Conservation (phyloP, 2,329 filamentous ascomycete species). For the Aspergillus sp. region DNA sequence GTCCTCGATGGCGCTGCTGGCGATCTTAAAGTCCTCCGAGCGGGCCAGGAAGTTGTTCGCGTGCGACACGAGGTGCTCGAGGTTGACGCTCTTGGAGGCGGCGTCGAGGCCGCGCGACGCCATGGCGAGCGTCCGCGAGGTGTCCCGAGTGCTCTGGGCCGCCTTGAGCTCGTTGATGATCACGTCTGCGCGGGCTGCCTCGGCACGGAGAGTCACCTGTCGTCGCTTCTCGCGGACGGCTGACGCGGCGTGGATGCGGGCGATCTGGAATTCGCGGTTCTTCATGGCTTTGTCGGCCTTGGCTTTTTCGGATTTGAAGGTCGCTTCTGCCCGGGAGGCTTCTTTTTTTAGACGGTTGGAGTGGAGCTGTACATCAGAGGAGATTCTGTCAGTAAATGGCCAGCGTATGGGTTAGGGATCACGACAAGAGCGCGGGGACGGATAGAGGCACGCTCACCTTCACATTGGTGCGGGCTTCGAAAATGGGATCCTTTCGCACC, state of each 20-base stretch:
- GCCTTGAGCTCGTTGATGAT: slow-evolving; percentile 51
- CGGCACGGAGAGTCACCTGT: slow-evolving; percentile 44
- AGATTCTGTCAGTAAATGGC: neutral
- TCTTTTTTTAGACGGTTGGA: slow-evolving; percentile 50
- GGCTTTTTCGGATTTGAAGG: slow-evolving; percentile 47
- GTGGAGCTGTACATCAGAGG: slow-evolving; percentile 36
- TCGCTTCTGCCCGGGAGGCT: slow-evolving; percentile 45
- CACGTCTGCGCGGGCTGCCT: slow-evolving; percentile 48
- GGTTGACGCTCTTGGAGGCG: slow-evolving; percentile 45
- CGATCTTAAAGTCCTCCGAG: slow-evolving; percentile 45
- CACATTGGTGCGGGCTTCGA: slow-evolving; percentile 44
- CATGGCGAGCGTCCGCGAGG: slow-evolving; percentile 44
- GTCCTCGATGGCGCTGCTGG: slow-evolving; percentile 41
- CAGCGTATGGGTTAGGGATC: neutral
- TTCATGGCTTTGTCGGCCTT: slow-evolving; percentile 50
- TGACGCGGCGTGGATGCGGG: slow-evolving; percentile 48
- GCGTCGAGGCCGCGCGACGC: slow-evolving; percentile 46
- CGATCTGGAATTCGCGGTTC: slow-evolving; percentile 49
- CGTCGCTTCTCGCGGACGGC: slow-evolving; percentile 48
- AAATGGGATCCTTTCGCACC: slow-evolving; percentile 42
- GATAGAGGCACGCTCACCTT: slow-evolving; percentile 27
- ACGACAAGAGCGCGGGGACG: neutral
- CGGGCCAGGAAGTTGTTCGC: slow-evolving; percentile 44
- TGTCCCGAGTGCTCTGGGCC: slow-evolving; percentile 48
- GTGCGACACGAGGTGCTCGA: slow-evolving; percentile 43